These are phyloP conservation scores for Dryas drummondii DNA, from an alignment of 306 rosid species.

Conservation along the genomic window DNA sequence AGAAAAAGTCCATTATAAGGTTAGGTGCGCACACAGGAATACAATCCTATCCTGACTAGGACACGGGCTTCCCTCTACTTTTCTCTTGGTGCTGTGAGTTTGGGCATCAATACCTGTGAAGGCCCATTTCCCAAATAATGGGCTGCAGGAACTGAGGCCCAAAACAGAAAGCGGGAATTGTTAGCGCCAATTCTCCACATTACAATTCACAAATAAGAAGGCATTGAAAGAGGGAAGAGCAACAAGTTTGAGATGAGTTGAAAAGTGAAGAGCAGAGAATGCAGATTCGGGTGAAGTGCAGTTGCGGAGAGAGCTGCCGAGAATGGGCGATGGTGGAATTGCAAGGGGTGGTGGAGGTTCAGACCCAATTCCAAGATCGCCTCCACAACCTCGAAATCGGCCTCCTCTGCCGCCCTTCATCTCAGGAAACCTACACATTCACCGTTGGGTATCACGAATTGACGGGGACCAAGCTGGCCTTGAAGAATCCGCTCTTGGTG, in stretches of 20 bases:
- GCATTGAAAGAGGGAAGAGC: no score
- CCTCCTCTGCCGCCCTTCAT: constrained; percentile 72
- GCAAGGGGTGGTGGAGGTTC: constrained; percentile 73
- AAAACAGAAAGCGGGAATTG: not conserved
- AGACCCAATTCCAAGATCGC: constrained; percentile 50
- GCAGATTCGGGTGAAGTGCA: constrained; percentile 70
- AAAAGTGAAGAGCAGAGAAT: constrained; percentile 19
- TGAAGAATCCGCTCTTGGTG: constrained; percentile 82
- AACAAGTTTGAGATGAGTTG: not conserved
- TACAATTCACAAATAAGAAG: not conserved
- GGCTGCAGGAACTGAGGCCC: not conserved
- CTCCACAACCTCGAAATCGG: constrained; percentile 68
- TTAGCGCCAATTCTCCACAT: constrained; percentile 1
- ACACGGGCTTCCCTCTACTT: no score
- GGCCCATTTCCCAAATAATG: not conserved
- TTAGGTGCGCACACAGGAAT: no score
- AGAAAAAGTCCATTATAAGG: no score
- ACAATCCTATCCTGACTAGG: no score
- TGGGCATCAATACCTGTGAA: no score
- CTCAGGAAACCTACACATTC: constrained; percentile 74
- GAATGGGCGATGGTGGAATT: constrained; percentile 84
- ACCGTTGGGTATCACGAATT: constrained; percentile 86
- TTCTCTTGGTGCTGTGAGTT: no score
- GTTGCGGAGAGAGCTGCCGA: constrained; percentile 56
- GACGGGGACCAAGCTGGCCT: constrained; percentile 68